phyloP scores from a whole-genome alignment of 306 rosid genomes.

The Medicago ruthenica region DNA sequence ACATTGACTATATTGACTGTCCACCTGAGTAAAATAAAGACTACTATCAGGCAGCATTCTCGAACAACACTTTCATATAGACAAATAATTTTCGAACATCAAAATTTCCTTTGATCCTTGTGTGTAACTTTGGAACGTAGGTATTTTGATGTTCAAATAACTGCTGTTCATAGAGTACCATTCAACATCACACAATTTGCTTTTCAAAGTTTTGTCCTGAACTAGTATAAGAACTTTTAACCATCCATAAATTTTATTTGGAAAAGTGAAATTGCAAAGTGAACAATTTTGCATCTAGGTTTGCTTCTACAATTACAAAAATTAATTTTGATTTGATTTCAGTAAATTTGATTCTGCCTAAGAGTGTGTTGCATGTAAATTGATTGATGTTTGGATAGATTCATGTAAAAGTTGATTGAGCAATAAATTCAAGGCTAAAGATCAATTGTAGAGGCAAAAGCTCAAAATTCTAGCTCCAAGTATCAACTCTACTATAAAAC shows the following conservation, averaged over 20 bases:
- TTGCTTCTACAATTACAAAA: no score
- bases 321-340: no score
- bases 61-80: conserved; percentile 3
- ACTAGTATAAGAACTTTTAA: neutral
- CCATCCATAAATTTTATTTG: neutral
- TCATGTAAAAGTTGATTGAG: no score
- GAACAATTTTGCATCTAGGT: conserved; percentile 3
- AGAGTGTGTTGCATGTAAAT: no score
- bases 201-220: neutral
- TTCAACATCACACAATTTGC: conserved; percentile 3
- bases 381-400: no score
- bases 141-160: neutral
- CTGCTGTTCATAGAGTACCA: neutral
- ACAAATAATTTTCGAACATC: no score
- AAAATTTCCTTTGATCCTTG: neutral
- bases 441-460: no score
- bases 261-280: neutral
- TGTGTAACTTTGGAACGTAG: neutral
- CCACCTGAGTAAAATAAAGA: conserved; percentile 59
- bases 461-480: neutral
- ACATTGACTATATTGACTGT: conserved; percentile 73
- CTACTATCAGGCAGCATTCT: conserved; percentile 2
- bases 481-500: neutral
- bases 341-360: no score
- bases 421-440: no score